A percentile compares a stretch with the other conserved stretches of the same genome.
These are phyloP conservation scores for Cladorrhinum sp. DNA, from an alignment of 2,329 filamentous ascomycete species.

Conservation along the genomic window DNA sequence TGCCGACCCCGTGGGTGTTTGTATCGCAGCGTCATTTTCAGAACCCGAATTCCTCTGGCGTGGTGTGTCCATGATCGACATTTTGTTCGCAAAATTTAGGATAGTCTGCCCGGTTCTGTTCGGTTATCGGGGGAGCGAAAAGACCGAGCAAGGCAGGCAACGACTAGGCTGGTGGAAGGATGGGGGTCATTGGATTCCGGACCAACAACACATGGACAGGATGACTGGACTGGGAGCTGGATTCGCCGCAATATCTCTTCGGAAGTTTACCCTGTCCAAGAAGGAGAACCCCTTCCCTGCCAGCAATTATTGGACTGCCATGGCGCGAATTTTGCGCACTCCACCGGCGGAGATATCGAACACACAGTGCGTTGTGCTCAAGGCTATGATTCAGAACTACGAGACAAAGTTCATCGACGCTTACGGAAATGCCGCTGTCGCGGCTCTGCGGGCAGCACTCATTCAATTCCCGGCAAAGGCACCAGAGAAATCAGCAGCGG, in stretches of 20 bases:
- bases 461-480: slow-evolving; percentile 67
- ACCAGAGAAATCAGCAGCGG: slow-evolving; percentile 46
- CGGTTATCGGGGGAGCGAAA: slow-evolving; percentile 74
- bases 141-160: slow-evolving; percentile 62
- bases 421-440: slow-evolving; percentile 75
- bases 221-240: slow-evolving; percentile 83
- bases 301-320: slow-evolving; percentile 74
- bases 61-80: slow-evolving; percentile 67
- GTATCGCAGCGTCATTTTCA: slow-evolving; percentile 67
- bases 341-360: slow-evolving; percentile 65
- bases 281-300: slow-evolving; percentile 74
- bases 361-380: slow-evolving; percentile 69
- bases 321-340: slow-evolving; percentile 75
- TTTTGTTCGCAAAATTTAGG: slow-evolving; percentile 79
- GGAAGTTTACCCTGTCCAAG: slow-evolving; percentile 71
- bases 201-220: slow-evolving; percentile 73
- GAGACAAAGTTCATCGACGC: slow-evolving; percentile 74
- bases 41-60: slow-evolving; percentile 60
- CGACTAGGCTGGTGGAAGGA: slow-evolving; percentile 73
- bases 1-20: slow-evolving; percentile 70
- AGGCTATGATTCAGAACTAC: slow-evolving; percentile 69
- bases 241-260: slow-evolving; percentile 76
- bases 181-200: slow-evolving; percentile 57
- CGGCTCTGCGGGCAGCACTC: slow-evolving; percentile 65
- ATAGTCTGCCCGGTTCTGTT: slow-evolving; percentile 81